Evolutionary conservation across 2,329 filamentous ascomycete genomes (phyloP), one percentile per base, ranked within the genome.

Genomic region (Pyrenochaeta sp.): DNA sequence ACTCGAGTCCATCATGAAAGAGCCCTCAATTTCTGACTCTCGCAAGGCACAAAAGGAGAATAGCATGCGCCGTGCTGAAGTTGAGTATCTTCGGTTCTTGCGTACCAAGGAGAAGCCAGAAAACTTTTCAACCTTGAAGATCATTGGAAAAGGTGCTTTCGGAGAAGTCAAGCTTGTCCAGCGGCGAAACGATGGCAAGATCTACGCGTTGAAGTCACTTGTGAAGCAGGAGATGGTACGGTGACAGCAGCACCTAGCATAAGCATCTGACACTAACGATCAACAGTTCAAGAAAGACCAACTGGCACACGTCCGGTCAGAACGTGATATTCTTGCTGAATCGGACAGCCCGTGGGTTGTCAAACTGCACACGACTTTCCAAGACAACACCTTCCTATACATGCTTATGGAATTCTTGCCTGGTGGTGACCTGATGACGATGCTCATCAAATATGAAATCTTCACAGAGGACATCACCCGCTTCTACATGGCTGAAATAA

Each of bases 271-370:
- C 22, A n/a, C 58, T 71, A 28, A 72, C 51, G 11, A 6, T 20
- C 1, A 32, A 41, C 59, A 80, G 77, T 96, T 96, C 79, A 96
- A 96, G 77, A 96, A 96, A 75, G 94, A 99, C 68, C 94, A 99
- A 73, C 79, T 99, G 49, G 94, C 94, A 13, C 94, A 99, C 75
- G 94, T 99, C 48, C 91, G 95, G 54, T 92, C 94, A 39, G 94
- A 99, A 77, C 86, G 94, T 81, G 94, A 99, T 72, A 97, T 99
- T 60, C 79, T 99, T 53, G 94, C 94, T 51, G 95, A 99, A 72
- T 96, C 93, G n/a, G 94, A 99, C 80, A 97, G 94, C 68, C 93
- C 94, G 4, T 99, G 94, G 94, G 90, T 99, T 11, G 94, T 99
- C 63, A 99, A 96, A 80, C 85, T 99, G 51, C 96, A 90, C 77